These are phyloP conservation scores for Entophlyctis helioformis DNA, from an alignment of 192 early-diverging fungal genomes.

Conservation along the genomic window DNA sequence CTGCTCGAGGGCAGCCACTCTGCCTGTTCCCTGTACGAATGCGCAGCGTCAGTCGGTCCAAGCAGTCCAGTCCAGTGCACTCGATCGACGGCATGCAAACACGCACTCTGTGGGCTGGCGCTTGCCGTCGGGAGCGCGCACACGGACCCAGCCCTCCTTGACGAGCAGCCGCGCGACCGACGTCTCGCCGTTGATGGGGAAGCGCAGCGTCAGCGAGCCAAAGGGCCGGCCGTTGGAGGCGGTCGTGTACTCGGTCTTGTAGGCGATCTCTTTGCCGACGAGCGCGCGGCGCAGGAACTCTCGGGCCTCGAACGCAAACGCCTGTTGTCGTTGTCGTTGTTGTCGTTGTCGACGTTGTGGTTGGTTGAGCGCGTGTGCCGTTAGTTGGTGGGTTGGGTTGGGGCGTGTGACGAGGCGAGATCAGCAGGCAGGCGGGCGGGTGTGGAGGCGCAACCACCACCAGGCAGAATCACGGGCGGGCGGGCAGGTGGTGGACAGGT, in stretches of 20 bases:
- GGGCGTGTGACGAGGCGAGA: no score
- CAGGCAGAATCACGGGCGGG: no score
- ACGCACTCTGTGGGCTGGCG: constrained; percentile 8
- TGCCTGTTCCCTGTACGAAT: constrained; percentile 29
- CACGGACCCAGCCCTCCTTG: constrained; percentile 76
- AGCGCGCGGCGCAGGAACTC: constrained; percentile 78
- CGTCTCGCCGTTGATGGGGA: constrained; percentile 36
- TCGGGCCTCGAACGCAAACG: constrained; percentile 71
- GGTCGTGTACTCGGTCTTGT: constrained; percentile 68
- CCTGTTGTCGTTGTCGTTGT: no score
- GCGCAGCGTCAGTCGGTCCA: constrained; percentile 1
- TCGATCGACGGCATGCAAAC: neutral
- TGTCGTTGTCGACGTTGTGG: no score
- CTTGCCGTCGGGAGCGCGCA: constrained; percentile 34
- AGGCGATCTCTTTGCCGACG: constrained; percentile 81
- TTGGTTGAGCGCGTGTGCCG: no score
- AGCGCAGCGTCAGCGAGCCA: constrained; percentile 28
- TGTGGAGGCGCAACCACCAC: no score
- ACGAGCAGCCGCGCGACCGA: constrained; percentile 65
- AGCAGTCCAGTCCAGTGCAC: no score
- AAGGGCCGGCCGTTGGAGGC: constrained; percentile 47
- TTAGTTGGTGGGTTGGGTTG: no score
- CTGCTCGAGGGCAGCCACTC: constrained; percentile 48
- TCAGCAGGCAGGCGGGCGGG: no score
- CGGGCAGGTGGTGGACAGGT: no score